phyloP scores from a whole-genome alignment of 2,329 filamentous ascomycete species.

The Colletotrichum tanaceti region DNA sequence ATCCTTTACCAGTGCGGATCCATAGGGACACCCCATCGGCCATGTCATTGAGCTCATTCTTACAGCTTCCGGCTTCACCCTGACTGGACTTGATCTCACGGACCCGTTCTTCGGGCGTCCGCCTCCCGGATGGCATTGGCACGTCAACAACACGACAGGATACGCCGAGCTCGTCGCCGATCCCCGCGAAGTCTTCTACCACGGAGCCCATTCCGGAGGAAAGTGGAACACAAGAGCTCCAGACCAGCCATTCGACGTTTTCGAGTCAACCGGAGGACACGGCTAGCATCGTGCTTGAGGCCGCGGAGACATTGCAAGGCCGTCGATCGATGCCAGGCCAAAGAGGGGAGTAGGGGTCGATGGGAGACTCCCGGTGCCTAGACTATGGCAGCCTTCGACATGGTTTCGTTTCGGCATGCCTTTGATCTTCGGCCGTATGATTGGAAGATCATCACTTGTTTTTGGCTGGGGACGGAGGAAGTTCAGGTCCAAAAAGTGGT shows the following conservation, averaged over 20 bases:
- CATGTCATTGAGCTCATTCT: conserved; percentile 53
- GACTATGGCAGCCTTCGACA: not conserved
- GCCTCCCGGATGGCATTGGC: conserved; percentile 57
- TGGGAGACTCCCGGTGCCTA: not conserved
- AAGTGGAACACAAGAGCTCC: conserved; percentile 55
- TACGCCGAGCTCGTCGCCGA: conserved; percentile 54
- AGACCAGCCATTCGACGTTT: conserved; percentile 62
- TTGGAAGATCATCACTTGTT: not conserved
- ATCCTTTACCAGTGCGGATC: not conserved
- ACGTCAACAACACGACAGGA: conserved; percentile 53
- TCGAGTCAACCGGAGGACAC: conserved; percentile 58
- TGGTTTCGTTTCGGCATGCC: not conserved
- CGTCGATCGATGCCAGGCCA: not conserved
- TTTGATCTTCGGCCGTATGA: not conserved
- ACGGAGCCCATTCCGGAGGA: too few relatives aligned
- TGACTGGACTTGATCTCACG: conserved; percentile 54
- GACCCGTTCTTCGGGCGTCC: conserved; percentile 55
- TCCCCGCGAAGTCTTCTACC: too few relatives aligned
- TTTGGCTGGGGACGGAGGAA: not conserved
- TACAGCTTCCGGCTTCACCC: conserved; percentile 58
- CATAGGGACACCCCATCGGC: not conserved
- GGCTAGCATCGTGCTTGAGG: conserved; percentile 37
- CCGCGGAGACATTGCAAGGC: not conserved
- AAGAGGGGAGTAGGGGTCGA: not conserved
- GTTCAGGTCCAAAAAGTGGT: not conserved